A percentile compares a stretch with the other conserved stretches of the same genome.
These are phyloP conservation scores for Emergomyces orientalis DNA, from an alignment of 2,329 filamentous ascomycete genomes.

Conservation along the genomic window DNA sequence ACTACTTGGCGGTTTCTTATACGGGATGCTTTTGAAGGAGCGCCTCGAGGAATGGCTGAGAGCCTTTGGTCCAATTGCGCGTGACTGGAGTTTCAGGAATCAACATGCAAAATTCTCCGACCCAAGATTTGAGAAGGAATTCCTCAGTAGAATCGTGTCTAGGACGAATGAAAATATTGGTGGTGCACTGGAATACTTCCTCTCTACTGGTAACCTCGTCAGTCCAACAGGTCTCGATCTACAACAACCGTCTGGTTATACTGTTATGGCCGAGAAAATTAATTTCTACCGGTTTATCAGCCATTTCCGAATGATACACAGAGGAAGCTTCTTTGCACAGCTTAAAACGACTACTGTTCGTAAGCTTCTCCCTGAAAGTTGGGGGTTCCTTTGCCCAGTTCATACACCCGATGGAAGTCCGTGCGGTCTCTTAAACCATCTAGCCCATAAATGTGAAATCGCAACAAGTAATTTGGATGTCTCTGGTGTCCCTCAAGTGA, in stretches of 20 bases:
- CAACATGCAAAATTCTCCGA: slow-evolving; percentile 57
- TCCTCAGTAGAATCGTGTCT: slow-evolving; percentile 65
- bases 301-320: slow-evolving; percentile 97
- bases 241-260: slow-evolving; percentile 90
- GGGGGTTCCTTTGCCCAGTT: slow-evolving; percentile 95
- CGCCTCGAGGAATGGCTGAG: slow-evolving; percentile 79
- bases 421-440: slow-evolving; percentile 88
- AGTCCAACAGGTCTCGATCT: slow-evolving; percentile 87
- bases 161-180: slow-evolving; percentile 84
- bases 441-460: slow-evolving; percentile 90
- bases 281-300: slow-evolving; percentile 98
- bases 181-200: slow-evolving; percentile 81
- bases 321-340: slow-evolving; percentile 97
- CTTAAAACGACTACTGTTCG: slow-evolving; percentile 94
- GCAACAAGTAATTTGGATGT: slow-evolving; percentile 66
- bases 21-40: slow-evolving; percentile 93
- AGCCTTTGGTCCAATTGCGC: slow-evolving; percentile 47
- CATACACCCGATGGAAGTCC: slow-evolving; percentile 95
- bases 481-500: slow-evolving; percentile 62
- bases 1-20: slow-evolving; percentile 83
- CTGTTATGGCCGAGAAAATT: slow-evolving; percentile 95
- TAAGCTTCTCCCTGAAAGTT: slow-evolving; percentile 90
- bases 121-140: slow-evolving; percentile 68
- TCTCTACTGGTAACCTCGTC: slow-evolving; percentile 88
- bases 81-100: slow-evolving; percentile 48